phyloP scores from a whole-genome alignment of 2,329 filamentous ascomycete species.

The Pseudogymnoascus sp. region DNA sequence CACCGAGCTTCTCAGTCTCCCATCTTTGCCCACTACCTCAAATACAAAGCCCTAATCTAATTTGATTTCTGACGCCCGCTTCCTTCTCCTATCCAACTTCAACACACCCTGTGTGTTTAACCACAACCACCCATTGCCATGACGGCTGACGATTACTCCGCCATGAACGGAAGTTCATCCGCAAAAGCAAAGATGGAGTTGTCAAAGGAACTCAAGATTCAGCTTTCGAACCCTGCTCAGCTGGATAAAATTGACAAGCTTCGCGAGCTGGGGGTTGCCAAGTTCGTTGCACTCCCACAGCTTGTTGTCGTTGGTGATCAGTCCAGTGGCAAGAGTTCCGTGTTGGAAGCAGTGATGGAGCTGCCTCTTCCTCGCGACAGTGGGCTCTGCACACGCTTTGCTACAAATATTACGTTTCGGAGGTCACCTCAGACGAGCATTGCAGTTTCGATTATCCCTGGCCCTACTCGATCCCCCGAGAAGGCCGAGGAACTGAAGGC shows the following conservation, averaged over 20 bases:
- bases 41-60: not conserved
- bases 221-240: conserved; percentile 1
- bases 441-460: conserved; percentile 14
- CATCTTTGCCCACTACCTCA: not conserved
- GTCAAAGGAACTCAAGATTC: not conserved
- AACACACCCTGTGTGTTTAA: not conserved
- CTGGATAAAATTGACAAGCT: conserved; percentile 18
- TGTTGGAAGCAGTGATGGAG: conserved; percentile 28
- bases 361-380: conserved; percentile 31
- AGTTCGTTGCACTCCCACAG: conserved; percentile 18
- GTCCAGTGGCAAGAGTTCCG: conserved; percentile 30
- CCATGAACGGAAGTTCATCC: not conserved
- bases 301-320: conserved; percentile 34
- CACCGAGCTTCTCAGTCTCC: not conserved
- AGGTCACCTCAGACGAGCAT: conserved; percentile 24
- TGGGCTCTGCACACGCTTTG: conserved; percentile 35
- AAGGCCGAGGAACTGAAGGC: not conserved
- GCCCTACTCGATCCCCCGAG: not conserved
- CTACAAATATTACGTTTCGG: conserved; percentile 32
- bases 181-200: not conserved
- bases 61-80: not conserved
- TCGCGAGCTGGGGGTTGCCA: conserved; percentile 14
- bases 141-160: not conserved
- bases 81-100: not conserved
- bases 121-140: not conserved